phyloP scores from a whole-genome alignment of 2,329 filamentous ascomycete genomes.

The Trichoderma sp. region DNA sequence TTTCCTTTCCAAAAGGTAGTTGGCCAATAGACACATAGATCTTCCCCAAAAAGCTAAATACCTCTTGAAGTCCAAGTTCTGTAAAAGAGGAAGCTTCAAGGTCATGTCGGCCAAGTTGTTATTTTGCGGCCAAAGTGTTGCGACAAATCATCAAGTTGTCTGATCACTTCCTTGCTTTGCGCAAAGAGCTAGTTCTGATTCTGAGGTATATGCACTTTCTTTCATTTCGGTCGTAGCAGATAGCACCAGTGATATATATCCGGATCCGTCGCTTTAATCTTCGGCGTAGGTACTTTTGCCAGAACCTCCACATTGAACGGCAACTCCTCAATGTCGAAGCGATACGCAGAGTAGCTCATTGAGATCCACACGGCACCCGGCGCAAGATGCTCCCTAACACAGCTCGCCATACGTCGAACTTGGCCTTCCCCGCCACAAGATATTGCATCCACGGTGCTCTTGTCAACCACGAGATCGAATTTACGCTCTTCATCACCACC shows the following conservation, averaged over 20 bases:
- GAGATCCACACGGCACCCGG: conserved; percentile 51
- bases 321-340: conserved; percentile 46
- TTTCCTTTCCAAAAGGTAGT: not conserved
- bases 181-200: not conserved
- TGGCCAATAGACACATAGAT: not conserved
- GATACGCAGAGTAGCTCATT: conserved; percentile 50
- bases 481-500: conserved; percentile 10
- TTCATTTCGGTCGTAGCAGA: conserved; percentile 43
- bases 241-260: conserved; percentile 54
- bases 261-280: conserved; percentile 48
- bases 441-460: conserved; percentile 54
- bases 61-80: not conserved
- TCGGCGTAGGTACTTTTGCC: conserved; percentile 48
- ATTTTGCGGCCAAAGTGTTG: not conserved
- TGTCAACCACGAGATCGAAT: conserved; percentile 53
- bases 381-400: conserved; percentile 43
- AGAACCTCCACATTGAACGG: conserved; percentile 50
- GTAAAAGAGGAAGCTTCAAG: not conserved
- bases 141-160: not conserved
- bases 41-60: not conserved
- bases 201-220: not conserved
- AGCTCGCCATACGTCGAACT: conserved; percentile 45
- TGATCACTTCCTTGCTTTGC: not conserved
- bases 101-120: no score
- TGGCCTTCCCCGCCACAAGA: conserved; percentile 49